Percentiles rank a stretch among this genome's conserved stretches.
Evolutionary conservation across 768 basidiomycete genomes (phyloP).

Genomic region (Russula vinacea): DNA sequence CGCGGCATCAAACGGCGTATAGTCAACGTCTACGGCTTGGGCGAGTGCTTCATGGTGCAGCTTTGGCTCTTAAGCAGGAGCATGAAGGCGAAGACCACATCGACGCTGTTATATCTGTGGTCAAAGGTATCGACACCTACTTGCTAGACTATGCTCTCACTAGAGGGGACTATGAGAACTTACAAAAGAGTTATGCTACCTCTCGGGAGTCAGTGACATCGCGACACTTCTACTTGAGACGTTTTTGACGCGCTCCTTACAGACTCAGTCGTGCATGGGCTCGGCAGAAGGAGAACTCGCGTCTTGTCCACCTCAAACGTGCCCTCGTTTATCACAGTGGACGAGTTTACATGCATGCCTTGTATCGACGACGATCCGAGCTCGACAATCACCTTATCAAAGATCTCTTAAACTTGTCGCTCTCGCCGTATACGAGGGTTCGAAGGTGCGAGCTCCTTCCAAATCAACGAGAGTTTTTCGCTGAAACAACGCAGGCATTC

Average conservation of each 20-base stretch:
- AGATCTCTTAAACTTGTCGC: conserved; percentile 68
- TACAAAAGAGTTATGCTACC: conserved; percentile 66
- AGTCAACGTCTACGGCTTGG: conserved; percentile 64
- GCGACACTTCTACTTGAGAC: not conserved
- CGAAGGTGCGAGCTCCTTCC: conserved; percentile 48
- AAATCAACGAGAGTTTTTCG: not conserved
- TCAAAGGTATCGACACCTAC: conserved; percentile 71
- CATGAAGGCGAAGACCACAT: conserved; percentile 76
- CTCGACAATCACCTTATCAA: conserved; percentile 68
- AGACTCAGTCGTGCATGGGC: conserved; percentile 66
- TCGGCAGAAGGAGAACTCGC: conserved; percentile 71
- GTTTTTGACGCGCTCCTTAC: conserved; percentile 22
- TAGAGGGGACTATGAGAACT: conserved; percentile 53
- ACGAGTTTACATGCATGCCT: conserved; percentile 70
- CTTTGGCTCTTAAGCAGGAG: conserved; percentile 57
- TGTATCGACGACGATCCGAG: conserved; percentile 68
- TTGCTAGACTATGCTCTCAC: conserved; percentile 68
- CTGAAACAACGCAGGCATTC: conserved; percentile 50
- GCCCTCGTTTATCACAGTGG: conserved; percentile 76
- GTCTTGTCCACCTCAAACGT: conserved; percentile 70
- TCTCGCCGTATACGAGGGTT: conserved; percentile 77
- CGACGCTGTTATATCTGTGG: conserved; percentile 74
- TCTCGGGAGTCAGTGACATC: conserved; percentile 52
- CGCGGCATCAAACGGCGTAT: conserved; percentile 64
- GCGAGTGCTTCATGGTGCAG: conserved; percentile 61